Evolutionary conservation across 257 asterid species (phyloP).

Genomic region (Gentiana dahurica): DNA sequence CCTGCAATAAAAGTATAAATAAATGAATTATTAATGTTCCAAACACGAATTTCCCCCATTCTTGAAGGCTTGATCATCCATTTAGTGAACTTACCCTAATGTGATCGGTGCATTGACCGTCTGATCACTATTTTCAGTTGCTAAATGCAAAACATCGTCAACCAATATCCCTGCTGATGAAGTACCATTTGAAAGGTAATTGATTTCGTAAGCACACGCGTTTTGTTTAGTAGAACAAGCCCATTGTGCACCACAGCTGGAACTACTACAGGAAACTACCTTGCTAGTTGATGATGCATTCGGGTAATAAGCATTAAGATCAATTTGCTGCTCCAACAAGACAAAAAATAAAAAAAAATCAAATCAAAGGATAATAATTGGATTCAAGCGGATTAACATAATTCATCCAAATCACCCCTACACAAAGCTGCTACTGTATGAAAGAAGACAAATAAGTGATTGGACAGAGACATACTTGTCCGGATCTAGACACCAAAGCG

Average conservation of each 20-base stretch:
- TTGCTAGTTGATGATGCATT: conserved; percentile 49
- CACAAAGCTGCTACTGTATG: background rate
- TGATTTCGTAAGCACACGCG: conserved; percentile 76
- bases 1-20: conserved; percentile 23
- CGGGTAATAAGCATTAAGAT: conserved; percentile 71
- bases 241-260: conserved; percentile 46
- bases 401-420: background rate
- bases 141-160: conserved; percentile 71
- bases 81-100: conserved; percentile 48
- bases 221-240: conserved; percentile 39
- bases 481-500: conserved; percentile 32
- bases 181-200: conserved; percentile 71
- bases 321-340: conserved; percentile 39
- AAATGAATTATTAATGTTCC: too few species aligned
- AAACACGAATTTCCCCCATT: background rate
- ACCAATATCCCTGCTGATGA: conserved; percentile 79
- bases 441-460: background rate
- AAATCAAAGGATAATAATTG: background rate
- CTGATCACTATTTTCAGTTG: conserved; percentile 35
- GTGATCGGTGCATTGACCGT: conserved; percentile 55
- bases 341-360: conserved; percentile 1
- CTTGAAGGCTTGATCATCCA: background rate
- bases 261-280: conserved; percentile 66
- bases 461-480: conserved; percentile 29
- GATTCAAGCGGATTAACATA: background rate